Percentiles rank a stretch among this genome's conserved stretches.
Evolutionary conservation across 2,329 filamentous ascomycete species (phyloP).

Genomic region (Nakataea oryzae): DNA sequence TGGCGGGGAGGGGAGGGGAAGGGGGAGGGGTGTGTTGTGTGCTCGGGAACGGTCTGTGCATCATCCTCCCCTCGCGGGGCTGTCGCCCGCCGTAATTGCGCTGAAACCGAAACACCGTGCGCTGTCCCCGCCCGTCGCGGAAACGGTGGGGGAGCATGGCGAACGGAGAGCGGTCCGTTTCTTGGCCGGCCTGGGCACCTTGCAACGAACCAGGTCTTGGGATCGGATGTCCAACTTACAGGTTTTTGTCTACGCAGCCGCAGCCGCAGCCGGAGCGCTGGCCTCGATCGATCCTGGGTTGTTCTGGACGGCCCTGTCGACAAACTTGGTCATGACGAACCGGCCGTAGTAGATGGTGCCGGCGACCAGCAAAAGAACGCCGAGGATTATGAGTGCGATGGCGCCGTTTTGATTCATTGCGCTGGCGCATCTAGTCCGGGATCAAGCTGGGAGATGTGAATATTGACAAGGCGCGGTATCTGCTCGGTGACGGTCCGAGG

Average conservation of each 20-base stretch:
- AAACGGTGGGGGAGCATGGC: not conserved
- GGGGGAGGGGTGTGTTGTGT: no score
- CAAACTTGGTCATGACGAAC: slow-evolving; percentile 13
- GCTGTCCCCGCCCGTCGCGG: not conserved
- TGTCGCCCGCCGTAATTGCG: not conserved
- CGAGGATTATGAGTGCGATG: slow-evolving; percentile 18
- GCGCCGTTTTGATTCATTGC: slow-evolving; percentile 14
- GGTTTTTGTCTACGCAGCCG: not conserved
- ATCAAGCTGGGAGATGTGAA: no score
- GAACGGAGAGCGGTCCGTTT: not conserved
- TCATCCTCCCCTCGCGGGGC: no score
- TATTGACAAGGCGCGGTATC: not conserved
- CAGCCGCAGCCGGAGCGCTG: not conserved
- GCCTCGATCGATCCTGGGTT: not conserved
- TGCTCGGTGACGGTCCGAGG: not conserved
- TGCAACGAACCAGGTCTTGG: no score
- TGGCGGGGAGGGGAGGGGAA: not conserved
- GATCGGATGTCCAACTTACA: not conserved
- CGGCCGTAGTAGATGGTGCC: slow-evolving; percentile 13
- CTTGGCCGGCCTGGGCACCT: no score
- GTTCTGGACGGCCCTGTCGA: not conserved
- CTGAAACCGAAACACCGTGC: not conserved
- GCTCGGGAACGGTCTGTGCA: no score
- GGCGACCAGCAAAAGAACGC: slow-evolving; percentile 12
- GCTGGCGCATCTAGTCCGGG: not conserved